Conservation (phyloP, 805 yeast species). For the Wickerhamomyces chaumierensis region DNA sequence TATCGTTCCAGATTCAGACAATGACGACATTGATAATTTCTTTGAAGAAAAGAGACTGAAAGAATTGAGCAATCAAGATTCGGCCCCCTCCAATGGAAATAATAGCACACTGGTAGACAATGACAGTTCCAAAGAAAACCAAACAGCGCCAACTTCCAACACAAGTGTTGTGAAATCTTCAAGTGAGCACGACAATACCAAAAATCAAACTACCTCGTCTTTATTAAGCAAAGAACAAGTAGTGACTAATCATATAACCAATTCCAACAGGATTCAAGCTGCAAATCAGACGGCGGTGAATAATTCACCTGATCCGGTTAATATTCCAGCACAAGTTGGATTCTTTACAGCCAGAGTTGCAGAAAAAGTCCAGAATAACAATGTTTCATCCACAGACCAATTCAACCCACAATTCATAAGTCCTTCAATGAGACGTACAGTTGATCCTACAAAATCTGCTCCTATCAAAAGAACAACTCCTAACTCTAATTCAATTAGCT, state of each 20-base stretch:
- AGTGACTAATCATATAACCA: background rate
- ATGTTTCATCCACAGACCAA: slow-evolving; percentile 23
- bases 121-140: slow-evolving; percentile 6
- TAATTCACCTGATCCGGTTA: slow-evolving; percentile 1
- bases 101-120: background rate
- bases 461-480: slow-evolving; percentile 38
- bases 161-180: background rate
- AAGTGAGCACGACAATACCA: slow-evolving; percentile 7
- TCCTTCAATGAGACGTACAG: slow-evolving; percentile 43
- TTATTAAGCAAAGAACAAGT: background rate
- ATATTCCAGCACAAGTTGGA: slow-evolving; percentile 17
- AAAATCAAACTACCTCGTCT: slow-evolving; percentile 1
- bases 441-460: slow-evolving; percentile 59
- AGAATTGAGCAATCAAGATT: background rate
- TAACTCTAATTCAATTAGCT: too few species aligned
- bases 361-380: slow-evolving; percentile 35
- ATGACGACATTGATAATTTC: slow-evolving; percentile 18
- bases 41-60: slow-evolving; percentile 4
- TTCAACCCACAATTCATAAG: slow-evolving; percentile 48
- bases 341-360: slow-evolving; percentile 64
- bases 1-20: slow-evolving; percentile 26
- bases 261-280: background rate
- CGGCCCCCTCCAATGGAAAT: background rate
- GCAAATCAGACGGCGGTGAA: slow-evolving; percentile 2
- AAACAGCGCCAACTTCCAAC: background rate